phyloP scores from a whole-genome alignment of 495 filamentous ascomycete species.

The Xylaria flabelliformis region DNA sequence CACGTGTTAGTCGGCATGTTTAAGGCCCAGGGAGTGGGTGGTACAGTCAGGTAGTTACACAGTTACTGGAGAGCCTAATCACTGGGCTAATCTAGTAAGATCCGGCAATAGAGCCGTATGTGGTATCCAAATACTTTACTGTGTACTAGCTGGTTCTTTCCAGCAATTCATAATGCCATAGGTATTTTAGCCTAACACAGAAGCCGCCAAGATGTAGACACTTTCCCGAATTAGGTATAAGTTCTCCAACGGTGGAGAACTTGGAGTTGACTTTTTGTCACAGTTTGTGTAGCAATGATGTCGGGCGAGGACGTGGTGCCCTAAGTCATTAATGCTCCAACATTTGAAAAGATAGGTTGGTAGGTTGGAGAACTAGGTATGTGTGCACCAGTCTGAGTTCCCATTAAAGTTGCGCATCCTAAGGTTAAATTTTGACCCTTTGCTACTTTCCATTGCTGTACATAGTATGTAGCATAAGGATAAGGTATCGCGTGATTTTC shows the following conservation, averaged over 20 bases:
- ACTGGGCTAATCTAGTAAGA: neutral
- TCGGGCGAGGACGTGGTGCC: neutral
- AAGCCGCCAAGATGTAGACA: neutral
- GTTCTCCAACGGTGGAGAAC: slow-evolving; percentile 2
- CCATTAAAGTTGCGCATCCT: neutral
- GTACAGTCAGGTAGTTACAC: neutral
- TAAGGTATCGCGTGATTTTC: neutral
- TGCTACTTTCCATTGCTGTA: neutral
- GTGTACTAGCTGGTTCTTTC: neutral
- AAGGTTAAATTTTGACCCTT: too few species aligned
- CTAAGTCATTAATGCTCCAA: neutral
- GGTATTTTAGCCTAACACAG: neutral
- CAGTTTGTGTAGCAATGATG: neutral
- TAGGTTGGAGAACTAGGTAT: neutral
- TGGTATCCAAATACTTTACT: neutral
- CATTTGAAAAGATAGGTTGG: neutral
- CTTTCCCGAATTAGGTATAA: slow-evolving; percentile 3
- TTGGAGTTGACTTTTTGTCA: neutral
- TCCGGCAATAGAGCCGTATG: neutral
- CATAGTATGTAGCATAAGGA: too few species aligned
- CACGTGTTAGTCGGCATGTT: neutral
- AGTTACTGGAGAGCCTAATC: neutral
- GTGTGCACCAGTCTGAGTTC: neutral
- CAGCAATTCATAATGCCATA: neutral
- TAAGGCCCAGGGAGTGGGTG: neutral